These are phyloP conservation scores for Chimonanthus salicifolius DNA, from an alignment of 164 flowering plant species.

Conservation along the genomic window DNA sequence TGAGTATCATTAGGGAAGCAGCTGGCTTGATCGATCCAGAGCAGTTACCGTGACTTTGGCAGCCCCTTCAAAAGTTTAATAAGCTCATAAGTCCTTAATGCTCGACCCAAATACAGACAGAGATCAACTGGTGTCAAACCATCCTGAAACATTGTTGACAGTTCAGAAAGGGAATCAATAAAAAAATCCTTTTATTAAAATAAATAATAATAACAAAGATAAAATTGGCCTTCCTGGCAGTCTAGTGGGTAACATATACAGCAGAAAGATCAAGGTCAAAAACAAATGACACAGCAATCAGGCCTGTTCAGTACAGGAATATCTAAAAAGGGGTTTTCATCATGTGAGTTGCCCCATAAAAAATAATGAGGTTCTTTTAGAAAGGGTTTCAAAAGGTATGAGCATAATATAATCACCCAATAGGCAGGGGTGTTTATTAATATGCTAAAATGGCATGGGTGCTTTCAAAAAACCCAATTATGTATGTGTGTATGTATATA, in stretches of 20 bases:
- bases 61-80: conserved; percentile 63
- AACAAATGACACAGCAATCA: no score
- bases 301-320: background rate
- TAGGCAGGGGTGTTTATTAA: background rate
- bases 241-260: background rate
- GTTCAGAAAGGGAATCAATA: background rate
- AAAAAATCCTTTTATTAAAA: no score
- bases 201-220: background rate
- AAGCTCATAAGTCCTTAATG: conserved; percentile 60
- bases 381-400: no score
- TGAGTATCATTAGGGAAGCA: background rate
- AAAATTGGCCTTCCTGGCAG: background rate
- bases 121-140: conserved; percentile 80
- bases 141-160: conserved; percentile 38
- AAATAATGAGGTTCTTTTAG: no score
- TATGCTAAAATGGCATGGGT: background rate
- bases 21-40: background rate
- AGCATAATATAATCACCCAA: no score
- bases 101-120: conserved; percentile 74
- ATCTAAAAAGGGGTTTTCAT: background rate
- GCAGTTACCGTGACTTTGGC: conserved; percentile 31
- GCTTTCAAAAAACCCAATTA: background rate
- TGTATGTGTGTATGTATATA: background rate
- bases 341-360: background rate
- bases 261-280: background rate